These are phyloP conservation scores for Buxus sempervirens DNA, from an alignment of 164 flowering plant genomes.

Conservation along the genomic window DNA sequence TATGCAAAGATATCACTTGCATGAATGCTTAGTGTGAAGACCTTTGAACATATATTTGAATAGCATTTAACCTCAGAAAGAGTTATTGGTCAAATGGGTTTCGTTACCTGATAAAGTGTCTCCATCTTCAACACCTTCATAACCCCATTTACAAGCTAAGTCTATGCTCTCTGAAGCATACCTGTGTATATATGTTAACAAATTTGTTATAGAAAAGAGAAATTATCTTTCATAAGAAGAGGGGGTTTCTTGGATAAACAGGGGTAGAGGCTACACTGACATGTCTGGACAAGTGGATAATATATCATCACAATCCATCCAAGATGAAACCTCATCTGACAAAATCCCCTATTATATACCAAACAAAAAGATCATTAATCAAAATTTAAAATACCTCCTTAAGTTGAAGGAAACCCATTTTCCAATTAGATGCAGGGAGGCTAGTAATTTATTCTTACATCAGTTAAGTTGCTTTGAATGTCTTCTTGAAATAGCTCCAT, in stretches of 20 bases:
- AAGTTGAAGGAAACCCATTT: neutral
- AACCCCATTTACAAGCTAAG: conserved; percentile 94
- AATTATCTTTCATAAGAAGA: neutral
- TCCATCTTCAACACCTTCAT: conserved; percentile 64
- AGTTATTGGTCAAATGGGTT: too few relatives aligned
- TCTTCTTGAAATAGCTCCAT: conserved; percentile 59
- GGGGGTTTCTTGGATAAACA: neutral
- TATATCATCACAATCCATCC: conserved; percentile 69
- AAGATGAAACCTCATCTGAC: conserved; percentile 57
- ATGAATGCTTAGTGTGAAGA: too few relatives aligned
- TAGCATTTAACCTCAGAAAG: too few relatives aligned
- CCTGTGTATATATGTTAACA: conserved; percentile 27
- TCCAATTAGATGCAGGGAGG: neutral
- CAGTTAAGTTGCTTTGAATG: conserved; percentile 60
- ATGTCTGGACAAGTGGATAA: conserved; percentile 62
- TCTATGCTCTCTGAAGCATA: conserved; percentile 84
- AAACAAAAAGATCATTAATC: neutral
- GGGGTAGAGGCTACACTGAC: conserved; percentile 22
- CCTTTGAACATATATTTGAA: too few relatives aligned
- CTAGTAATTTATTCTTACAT: conserved; percentile 40
- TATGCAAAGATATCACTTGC: too few relatives aligned
- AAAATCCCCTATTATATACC: conserved; percentile 52
- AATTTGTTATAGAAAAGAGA: neutral
- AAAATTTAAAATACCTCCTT: neutral
- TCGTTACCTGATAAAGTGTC: conserved; percentile 64